Conservation (phyloP, 2,329 filamentous ascomycete genomes). For the Periconia sp. region DNA sequence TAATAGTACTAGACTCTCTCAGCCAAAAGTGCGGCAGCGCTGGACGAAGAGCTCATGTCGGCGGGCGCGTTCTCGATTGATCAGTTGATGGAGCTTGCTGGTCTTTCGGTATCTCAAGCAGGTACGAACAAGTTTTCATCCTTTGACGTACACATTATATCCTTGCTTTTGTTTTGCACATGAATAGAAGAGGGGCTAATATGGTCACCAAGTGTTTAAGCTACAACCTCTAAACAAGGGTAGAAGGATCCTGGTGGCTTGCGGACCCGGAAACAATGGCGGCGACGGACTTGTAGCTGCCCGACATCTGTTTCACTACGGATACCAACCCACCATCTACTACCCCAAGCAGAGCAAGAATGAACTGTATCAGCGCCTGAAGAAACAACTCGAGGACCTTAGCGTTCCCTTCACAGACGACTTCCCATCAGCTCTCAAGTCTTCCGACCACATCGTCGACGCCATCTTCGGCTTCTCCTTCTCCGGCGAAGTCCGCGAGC, state of each 20-base stretch:
- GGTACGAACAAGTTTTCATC: conserved; percentile 57
- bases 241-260: conserved; percentile 81
- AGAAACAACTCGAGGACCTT: conserved; percentile 83
- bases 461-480: conserved; percentile 98
- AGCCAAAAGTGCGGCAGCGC: conserved; percentile 82
- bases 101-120: conserved; percentile 89
- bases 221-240: conserved; percentile 79
- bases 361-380: conserved; percentile 86
- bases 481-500: conserved; percentile 87
- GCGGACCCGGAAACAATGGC: conserved; percentile 80
- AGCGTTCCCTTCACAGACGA: conserved; percentile 83
- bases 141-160: too few species aligned
- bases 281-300: conserved; percentile 95
- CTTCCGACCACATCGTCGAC: conserved; percentile 83
- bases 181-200: too few species aligned
- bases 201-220: conserved; percentile 72
- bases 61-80: conserved; percentile 88
- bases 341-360: conserved; percentile 93
- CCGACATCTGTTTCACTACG: conserved; percentile 88
- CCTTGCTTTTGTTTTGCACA: too few species aligned
- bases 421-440: conserved; percentile 69
- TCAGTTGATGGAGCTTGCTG: conserved; percentile 96
- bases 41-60: conserved; percentile 95
- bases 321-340: conserved; percentile 86
- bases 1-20: conserved; percentile 71